phyloP scores from a whole-genome alignment of 2,329 filamentous ascomycete genomes.

The Microsporum ferrugineum region DNA sequence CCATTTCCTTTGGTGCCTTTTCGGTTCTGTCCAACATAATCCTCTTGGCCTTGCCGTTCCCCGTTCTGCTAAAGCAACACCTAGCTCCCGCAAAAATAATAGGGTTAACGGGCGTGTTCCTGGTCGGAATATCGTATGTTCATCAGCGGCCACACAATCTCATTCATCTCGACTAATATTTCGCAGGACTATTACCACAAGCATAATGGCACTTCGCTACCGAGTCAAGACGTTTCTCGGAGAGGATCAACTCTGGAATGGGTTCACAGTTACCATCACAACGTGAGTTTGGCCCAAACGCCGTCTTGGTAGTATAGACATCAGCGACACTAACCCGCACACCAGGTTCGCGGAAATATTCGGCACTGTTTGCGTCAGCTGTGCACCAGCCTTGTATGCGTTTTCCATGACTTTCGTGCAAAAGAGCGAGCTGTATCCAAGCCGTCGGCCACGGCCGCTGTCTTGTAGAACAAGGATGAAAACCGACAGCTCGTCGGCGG shows the following conservation, averaged over 20 bases:
- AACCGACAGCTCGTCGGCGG: neutral
- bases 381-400: neutral
- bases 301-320: neutral
- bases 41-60: neutral
- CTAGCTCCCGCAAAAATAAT: neutral
- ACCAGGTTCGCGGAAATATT: constrained; percentile 3
- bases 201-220: neutral
- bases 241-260: constrained; percentile 1
- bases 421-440: neutral
- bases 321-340: neutral
- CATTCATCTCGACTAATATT: neutral
- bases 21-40: neutral
- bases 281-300: neutral
- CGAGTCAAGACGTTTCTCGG: neutral
- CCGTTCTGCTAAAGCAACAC: neutral
- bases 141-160: neutral
- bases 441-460: neutral
- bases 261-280: neutral
- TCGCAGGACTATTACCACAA: neutral
- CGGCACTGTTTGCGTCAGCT: neutral
- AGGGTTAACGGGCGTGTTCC: neutral
- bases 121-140: neutral
- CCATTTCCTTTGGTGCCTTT: neutral
- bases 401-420: neutral
- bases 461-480: neutral